These are phyloP conservation scores for Moricandia moricandioides DNA, from an alignment of 345 rosid genomes.

Conservation along the genomic window DNA sequence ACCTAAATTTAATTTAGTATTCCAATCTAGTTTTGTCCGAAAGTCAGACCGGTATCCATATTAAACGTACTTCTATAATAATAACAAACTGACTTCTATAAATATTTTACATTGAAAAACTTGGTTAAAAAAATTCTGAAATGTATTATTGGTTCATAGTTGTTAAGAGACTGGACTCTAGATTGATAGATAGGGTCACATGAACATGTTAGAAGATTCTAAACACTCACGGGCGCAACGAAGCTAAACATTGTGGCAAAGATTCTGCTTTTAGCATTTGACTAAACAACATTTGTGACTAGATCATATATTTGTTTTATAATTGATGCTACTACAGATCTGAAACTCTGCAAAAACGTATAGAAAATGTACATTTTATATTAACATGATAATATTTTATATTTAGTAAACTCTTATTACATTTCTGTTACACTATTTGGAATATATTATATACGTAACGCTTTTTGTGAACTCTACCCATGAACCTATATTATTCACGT, in stretches of 20 bases:
- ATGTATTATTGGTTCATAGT: background rate
- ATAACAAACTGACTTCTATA: background rate
- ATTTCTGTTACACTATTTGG: background rate
- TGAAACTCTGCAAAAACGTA: background rate
- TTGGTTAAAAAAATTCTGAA: background rate
- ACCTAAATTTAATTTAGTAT: background rate
- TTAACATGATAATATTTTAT: background rate
- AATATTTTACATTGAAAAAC: background rate
- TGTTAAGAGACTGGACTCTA: background rate
- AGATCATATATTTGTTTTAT: background rate
- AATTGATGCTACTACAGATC: background rate
- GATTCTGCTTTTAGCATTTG: background rate
- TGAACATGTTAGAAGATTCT: constrained; percentile 23
- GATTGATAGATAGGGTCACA: constrained; percentile 13
- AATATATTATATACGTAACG: background rate
- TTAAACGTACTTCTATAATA: background rate
- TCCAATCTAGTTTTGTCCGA: background rate
- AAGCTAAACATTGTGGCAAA: background rate
- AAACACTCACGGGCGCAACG: background rate
- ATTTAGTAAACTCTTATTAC: background rate
- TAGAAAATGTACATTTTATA: background rate
- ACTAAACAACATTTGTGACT: background rate
- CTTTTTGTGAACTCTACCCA: background rate
- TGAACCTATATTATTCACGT: background rate
- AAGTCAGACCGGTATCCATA: background rate